Base-by-base conservation (phyloP, 2,329 filamentous ascomycete species). In the Herpomyces periplanetae region DNA sequence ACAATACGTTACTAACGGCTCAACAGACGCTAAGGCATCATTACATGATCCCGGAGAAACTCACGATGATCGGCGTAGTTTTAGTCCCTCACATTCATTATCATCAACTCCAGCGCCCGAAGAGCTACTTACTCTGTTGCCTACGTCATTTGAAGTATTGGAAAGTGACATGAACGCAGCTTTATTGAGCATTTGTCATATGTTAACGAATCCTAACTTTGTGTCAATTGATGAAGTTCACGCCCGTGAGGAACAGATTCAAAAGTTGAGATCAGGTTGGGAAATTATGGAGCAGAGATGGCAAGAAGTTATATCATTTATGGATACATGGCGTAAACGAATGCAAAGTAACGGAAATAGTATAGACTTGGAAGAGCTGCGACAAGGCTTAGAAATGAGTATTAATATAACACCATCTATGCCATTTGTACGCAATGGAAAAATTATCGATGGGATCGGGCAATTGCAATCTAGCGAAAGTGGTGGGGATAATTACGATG, bases 201-300 rank as follows among this genome's bases (percentile, higher is more conserved):
- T 96, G 14, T 46, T 96, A 17, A 88, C 71, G 5, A 91, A 91
- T 31, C 80, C 80, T 1, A 85, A 73, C 2, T 96, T 91, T 34
- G 80, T 88, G 7, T 66, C 75, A 1, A 55, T 91, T 10, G 80
- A 91, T 30, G 80, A 91, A 35, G 69, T 96, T 2, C 61, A 84
- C 31, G 42, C 71, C n/a, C 57, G 75, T 21, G 75, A 96, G 26
- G 63, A 84, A 23, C 73, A 88, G 34, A 91, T 96, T 26, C 49
- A 51, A 20, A 53, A 66, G 19, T 45, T 96, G 18, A 57, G 68
- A 21, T 54, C 63, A 21, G 69, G 73, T 8, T 85, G 75, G 62
- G 65, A 84, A 34, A 71, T 64, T 38, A 87, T 91, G 66, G 73
- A 91, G 36, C 51, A 45, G 10, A 54, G 71, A 19, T 87, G 80